Evolutionary conservation across 257 asterid species (phyloP), one percentile per base, ranked within the genome.

Genomic region (Primulina eburnea): DNA sequence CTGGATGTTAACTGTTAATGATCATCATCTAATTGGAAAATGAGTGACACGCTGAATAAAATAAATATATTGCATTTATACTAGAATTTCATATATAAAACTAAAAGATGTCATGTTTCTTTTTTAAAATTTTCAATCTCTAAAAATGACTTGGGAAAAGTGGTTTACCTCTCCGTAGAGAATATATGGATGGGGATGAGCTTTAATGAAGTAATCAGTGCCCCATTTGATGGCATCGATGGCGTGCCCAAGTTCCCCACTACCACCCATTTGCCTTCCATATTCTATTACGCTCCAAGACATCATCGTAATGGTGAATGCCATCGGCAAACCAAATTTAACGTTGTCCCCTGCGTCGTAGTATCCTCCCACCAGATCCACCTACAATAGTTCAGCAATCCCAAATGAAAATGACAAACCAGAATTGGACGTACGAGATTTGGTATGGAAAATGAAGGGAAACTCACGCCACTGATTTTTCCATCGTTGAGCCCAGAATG

Each of bases 311-410:
- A 90, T 53, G 12, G 97, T 90, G 72, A 83, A 90, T 5, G 95
- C 95, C 97, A 90, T 90, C 9, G 97, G 95, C 24, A 90, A 64
- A 1, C 97, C 97, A 69, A 90, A 88, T 66, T 90, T 90, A 70
- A 90, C 95, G 72, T 90, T 88, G 69, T 90, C 97, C 59, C 97
- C 97, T 30, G 97, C 97, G 72, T 90, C 97, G 68, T 90, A 90
- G 79, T 90, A 90, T 16, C 97, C 97, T 78, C 97, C 97, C 20
- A 83, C 88, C 40, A 90, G 78, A 83, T 90, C 88, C 76, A 90
- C 92, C 96, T 89, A 76, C 43, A 30, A 30, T 4, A 4, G 5
- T 30, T 30, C 33, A 30, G 33, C 5, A 0, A 2, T 30, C 33
- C 4, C 33, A 30, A 30, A 30, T 0, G 33, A 30, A 30, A 30